Percentiles rank a stretch among this genome's conserved stretches.
Conservation (phyloP, 1,284 basidiomycete genomes). For the Cerioporus squamosus region DNA sequence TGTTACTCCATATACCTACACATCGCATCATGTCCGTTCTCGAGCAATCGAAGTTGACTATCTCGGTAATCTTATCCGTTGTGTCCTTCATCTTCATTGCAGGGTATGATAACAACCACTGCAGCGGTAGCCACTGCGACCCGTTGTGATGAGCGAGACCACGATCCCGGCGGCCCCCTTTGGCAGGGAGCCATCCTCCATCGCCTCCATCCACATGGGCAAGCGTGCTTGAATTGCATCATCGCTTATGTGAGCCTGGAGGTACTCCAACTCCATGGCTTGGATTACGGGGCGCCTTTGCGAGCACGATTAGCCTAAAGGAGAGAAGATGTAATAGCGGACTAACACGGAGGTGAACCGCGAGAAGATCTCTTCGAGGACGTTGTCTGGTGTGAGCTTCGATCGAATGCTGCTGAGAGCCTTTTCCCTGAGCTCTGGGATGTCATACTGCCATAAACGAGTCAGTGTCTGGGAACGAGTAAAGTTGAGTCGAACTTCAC, state of each 20-base stretch:
- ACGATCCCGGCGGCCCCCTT: background rate
- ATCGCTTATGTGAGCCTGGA: background rate
- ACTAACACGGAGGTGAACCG: slow-evolving; percentile 21
- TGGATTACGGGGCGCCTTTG: slow-evolving; percentile 1
- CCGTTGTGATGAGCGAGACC: background rate
- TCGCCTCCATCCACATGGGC: slow-evolving; percentile 6
- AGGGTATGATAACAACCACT: background rate
- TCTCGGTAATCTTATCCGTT: too few species aligned
- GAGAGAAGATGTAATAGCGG: too few species aligned
- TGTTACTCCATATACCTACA: too few species aligned
- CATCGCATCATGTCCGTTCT: too few species aligned
- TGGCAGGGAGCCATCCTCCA: slow-evolving; percentile 8
- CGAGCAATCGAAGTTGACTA: too few species aligned
- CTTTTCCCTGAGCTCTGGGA: slow-evolving; percentile 12
- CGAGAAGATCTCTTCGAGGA: slow-evolving; percentile 26
- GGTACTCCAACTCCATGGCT: slow-evolving; percentile 9
- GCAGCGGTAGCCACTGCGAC: too few species aligned
- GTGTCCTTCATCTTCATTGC: too few species aligned
- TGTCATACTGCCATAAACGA: slow-evolving; percentile 16
- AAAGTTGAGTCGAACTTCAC: slow-evolving; percentile 2
- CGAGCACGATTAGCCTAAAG: too few species aligned
- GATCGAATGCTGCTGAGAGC: slow-evolving; percentile 14
- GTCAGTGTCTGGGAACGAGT: background rate
- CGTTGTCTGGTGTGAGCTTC: slow-evolving; percentile 18
- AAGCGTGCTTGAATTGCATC: slow-evolving; percentile 2